Conservation (phyloP, 108 stramenopile species). For the Bacterosira constricta region DNA sequence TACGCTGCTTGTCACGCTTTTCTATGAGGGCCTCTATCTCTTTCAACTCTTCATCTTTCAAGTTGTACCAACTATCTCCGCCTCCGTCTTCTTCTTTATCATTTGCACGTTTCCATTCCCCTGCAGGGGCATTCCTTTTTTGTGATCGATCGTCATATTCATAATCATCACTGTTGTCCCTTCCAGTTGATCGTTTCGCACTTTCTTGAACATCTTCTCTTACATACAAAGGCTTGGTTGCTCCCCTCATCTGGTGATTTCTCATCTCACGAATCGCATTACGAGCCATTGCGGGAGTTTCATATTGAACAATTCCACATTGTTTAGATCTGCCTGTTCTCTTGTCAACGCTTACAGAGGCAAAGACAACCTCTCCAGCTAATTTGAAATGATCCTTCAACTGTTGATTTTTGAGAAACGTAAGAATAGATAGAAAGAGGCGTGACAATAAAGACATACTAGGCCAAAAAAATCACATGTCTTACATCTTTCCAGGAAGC, state of each 20-base stretch:
- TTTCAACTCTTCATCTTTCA: conserved; percentile 49
- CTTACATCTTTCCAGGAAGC: conserved; percentile 81
- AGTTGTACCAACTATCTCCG: conserved; percentile 39
- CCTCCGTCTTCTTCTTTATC: conserved; percentile 42
- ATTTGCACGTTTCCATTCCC: conserved; percentile 80
- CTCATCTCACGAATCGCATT: conserved; percentile 77
- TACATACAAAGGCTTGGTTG: conserved; percentile 65
- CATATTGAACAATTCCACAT: conserved; percentile 83
- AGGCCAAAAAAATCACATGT: neutral
- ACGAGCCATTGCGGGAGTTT: conserved; percentile 70
- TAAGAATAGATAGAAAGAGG: neutral
- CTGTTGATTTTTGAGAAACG: conserved; percentile 10
- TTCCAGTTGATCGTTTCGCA: conserved; percentile 10
- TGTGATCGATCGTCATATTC: conserved; percentile 1
- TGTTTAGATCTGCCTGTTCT: conserved; percentile 72
- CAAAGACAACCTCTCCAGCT: conserved; percentile 81
- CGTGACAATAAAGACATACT: neutral
- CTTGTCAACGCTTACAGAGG: conserved; percentile 72
- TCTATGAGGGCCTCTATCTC: conserved; percentile 57
- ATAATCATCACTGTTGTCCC: neutral
- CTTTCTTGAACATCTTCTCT: conserved; percentile 81
- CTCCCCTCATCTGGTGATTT: conserved; percentile 76
- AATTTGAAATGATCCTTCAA: conserved; percentile 76
- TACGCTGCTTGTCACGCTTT: conserved; percentile 68
- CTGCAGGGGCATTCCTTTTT: neutral